Percentiles rank a stretch among this genome's conserved stretches.
These are phyloP conservation scores for Skeletonema menzelii DNA, from an alignment of 108 stramenopile species.

Conservation along the genomic window DNA sequence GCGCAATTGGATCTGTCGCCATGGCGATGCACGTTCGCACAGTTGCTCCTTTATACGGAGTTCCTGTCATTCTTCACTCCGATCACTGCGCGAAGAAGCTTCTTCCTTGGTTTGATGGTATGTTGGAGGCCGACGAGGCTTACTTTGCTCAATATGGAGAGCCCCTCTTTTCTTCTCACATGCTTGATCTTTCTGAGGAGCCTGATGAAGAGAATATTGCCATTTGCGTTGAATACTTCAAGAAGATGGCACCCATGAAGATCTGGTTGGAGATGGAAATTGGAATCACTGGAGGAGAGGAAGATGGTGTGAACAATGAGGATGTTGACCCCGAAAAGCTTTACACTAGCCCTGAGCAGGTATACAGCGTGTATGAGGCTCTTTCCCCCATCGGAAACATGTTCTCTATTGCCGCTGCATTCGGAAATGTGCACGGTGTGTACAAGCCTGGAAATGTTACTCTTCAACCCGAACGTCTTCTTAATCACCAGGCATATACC, in stretches of 20 bases:
- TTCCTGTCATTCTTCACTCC: conserved; percentile 96
- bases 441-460: conserved; percentile 97
- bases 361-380: conserved; percentile 86
- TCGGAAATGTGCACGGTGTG: conserved; percentile 97
- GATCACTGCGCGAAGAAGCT: conserved; percentile 98
- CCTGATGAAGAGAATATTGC: conserved; percentile 92
- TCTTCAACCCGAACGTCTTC: conserved; percentile 85
- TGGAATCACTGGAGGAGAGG: conserved; percentile 98
- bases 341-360: conserved; percentile 97
- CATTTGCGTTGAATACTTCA: conserved; percentile 94
- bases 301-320: conserved; percentile 98
- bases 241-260: conserved; percentile 89
- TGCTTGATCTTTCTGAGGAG: conserved; percentile 94
- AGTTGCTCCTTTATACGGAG: conserved; percentile 94
- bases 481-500: conserved; percentile 86
- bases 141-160: conserved; percentile 90
- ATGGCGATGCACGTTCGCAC: conserved; percentile 94
- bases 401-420: conserved; percentile 97
- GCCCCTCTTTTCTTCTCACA: conserved; percentile 92
- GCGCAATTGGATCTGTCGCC: conserved; percentile 90
- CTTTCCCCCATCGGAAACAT: conserved; percentile 84
- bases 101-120: conserved; percentile 95
- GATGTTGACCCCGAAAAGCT: conserved; percentile 94
- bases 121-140: conserved; percentile 93
- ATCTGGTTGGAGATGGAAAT: conserved; percentile 99